Evolutionary conservation across 2,329 filamentous ascomycete species (phyloP).

Genomic region (Botrytis medusae): DNA sequence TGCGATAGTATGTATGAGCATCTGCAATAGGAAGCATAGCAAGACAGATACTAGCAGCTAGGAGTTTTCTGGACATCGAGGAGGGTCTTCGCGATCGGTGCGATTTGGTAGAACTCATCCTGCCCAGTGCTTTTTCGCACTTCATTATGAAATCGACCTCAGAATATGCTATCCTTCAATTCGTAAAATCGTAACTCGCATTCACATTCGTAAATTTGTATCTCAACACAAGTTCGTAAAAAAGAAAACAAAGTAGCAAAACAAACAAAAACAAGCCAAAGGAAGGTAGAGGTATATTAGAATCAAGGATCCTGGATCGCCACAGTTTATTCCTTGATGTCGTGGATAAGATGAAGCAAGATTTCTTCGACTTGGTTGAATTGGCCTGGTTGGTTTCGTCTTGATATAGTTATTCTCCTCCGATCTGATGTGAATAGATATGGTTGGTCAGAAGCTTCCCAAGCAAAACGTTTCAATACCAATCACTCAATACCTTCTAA

Average conservation of each 20-base stretch:
- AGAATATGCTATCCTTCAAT: background rate
- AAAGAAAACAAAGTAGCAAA: background rate
- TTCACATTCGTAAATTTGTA: background rate
- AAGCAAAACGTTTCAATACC: slow-evolving; percentile 2
- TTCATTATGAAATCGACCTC: background rate
- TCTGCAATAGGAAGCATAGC: slow-evolving; percentile 26
- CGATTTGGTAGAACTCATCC: slow-evolving; percentile 24
- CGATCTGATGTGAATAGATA: slow-evolving; percentile 2
- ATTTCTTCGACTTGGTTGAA: background rate
- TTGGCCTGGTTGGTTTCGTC: background rate
- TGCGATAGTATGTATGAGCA: slow-evolving; percentile 23
- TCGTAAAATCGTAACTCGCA: background rate
- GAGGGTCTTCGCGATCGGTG: slow-evolving; percentile 23
- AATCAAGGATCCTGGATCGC: background rate
- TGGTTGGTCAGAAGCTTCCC: background rate
- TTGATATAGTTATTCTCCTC: background rate
- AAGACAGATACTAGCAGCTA: slow-evolving; percentile 26
- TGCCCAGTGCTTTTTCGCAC: background rate
- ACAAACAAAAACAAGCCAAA: background rate
- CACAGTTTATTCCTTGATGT: slow-evolving; percentile 18
- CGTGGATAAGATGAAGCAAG: slow-evolving; percentile 6
- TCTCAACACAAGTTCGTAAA: background rate
- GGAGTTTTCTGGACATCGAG: slow-evolving; percentile 17
- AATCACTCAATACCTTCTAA: slow-evolving; percentile 2
- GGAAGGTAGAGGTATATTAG: background rate